Evolutionary conservation across 441 rosid genomes (phyloP), one percentile per base, ranked within the genome.

Genomic region (Bocquillonia castaneifolia): DNA sequence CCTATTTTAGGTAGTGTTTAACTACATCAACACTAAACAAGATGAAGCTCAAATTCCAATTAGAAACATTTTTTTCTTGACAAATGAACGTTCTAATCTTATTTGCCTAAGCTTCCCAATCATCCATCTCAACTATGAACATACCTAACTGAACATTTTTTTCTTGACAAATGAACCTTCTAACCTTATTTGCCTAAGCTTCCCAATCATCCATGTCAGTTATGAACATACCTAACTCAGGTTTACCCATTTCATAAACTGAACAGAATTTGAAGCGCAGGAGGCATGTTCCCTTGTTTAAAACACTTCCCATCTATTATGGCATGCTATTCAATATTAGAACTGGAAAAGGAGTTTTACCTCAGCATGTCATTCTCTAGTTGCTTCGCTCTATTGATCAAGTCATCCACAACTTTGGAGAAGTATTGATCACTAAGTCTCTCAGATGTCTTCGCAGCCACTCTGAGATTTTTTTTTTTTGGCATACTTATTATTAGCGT

Each of bases 321-420:
- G 40, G 5, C 3, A 34, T 52, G 61, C 37, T 12, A 40, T 39
- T 59, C 51, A 69, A 42, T n/a, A 22, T 31, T 53, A 40, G 23
- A 45, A 44, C 31, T 9, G 14, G 28, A 63, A 45, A 15, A 42
- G 25, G 63, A n/a, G 14, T 32, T 28, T 60, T 72, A 88, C 96
- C 93, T 82, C 68, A 72, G 72, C 23, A 90, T 65, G 44, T 76
- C 87, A 1, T 70, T 83, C 79, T 92, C 97, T 70, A 90, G 76
- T 79, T 80, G 81, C 77, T 51, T 81, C 48, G 86, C 77, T 83
- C 86, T 85, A 72, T 72, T 73, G 52, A 73, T 66, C 53, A 90
- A 78, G 66, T 86, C 85, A 76, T 88, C 95, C 70, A 83, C 80
- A 54, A 74, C 67, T 57, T 71, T 72, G 23, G 68, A 72, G 64